phyloP scores from a whole-genome alignment of 2,329 filamentous ascomycete genomes.

The Alternaria ethzedia region DNA sequence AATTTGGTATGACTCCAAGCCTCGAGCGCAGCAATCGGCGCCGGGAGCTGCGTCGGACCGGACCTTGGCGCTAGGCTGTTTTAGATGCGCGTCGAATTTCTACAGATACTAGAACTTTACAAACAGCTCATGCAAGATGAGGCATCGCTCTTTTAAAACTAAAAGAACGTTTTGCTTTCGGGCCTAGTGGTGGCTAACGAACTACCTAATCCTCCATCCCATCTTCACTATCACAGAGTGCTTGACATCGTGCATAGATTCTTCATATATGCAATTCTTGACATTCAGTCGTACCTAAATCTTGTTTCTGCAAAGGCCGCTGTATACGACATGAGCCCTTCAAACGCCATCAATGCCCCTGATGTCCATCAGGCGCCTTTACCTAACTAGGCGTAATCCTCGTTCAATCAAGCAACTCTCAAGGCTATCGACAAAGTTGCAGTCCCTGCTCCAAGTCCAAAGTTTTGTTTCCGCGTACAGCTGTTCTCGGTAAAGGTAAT shows the following conservation, averaged over 20 bases:
- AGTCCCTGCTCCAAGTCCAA: slow-evolving; percentile 14
- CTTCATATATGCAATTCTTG: not conserved
- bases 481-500: not conserved
- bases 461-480: not conserved
- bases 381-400: not conserved
- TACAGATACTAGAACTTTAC: not conserved
- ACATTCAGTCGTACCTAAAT: slow-evolving; percentile 14
- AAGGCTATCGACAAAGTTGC: not conserved
- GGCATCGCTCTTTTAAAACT: not conserved
- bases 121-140: not conserved
- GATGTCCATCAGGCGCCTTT: not conserved
- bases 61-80: slow-evolving; percentile 12
- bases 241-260: not conserved
- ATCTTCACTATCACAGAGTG: not conserved
- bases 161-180: not conserved
- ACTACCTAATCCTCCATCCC: not conserved
- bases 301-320: slow-evolving; percentile 19
- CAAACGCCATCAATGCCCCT: slow-evolving; percentile 41
- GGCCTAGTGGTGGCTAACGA: too few relatives aligned
- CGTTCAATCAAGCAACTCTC: slow-evolving; percentile 4
- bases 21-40: slow-evolving; percentile 18
- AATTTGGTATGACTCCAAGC: slow-evolving; percentile 36
- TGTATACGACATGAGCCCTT: slow-evolving; percentile 31
- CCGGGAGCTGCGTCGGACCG: slow-evolving; percentile 24
- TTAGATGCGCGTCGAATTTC: not conserved